phyloP scores from a whole-genome alignment of 1,284 basidiomycete species.

The Cerioporus squamosus region DNA sequence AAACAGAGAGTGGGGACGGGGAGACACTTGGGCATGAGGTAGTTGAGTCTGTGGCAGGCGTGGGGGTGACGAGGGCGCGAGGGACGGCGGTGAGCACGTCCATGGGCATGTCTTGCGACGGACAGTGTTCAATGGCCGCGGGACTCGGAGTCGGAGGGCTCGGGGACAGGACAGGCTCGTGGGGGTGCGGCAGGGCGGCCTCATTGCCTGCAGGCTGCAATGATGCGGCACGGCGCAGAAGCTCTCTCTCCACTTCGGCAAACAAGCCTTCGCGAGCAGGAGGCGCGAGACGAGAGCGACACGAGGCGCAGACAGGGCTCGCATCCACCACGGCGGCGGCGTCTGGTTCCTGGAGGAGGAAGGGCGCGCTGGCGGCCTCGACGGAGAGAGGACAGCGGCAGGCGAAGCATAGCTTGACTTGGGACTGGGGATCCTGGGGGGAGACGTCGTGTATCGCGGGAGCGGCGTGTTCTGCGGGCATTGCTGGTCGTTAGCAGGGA shows the following conservation, averaged over 20 bases:
- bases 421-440: conserved; percentile 32
- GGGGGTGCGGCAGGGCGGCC: conserved; percentile 28
- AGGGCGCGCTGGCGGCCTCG: conserved; percentile 34
- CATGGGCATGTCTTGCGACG: conserved; percentile 38
- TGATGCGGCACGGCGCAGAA: conserved; percentile 35
- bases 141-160: conserved; percentile 22
- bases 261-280: conserved; percentile 27
- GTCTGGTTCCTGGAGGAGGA: conserved; percentile 34
- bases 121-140: conserved; percentile 27
- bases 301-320: conserved; percentile 40
- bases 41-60: conserved; percentile 3
- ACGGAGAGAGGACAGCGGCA: conserved; percentile 40
- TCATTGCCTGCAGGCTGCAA: conserved; percentile 36
- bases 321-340: conserved; percentile 35
- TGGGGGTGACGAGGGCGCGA: conserved; percentile 9
- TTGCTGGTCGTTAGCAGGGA: conserved; percentile 23
- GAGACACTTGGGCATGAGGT: neutral
- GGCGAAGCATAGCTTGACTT: conserved; percentile 42
- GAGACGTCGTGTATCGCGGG: conserved; percentile 27
- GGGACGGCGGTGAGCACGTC: conserved; percentile 23
- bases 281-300: conserved; percentile 34
- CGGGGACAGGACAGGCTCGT: conserved; percentile 16
- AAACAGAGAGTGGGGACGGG: conserved; percentile 1
- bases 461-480: conserved; percentile 40
- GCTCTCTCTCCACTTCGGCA: conserved; percentile 34